These are phyloP conservation scores for Sanghuangporus sanghuang DNA, from an alignment of 1,284 basidiomycete species.

Conservation along the genomic window DNA sequence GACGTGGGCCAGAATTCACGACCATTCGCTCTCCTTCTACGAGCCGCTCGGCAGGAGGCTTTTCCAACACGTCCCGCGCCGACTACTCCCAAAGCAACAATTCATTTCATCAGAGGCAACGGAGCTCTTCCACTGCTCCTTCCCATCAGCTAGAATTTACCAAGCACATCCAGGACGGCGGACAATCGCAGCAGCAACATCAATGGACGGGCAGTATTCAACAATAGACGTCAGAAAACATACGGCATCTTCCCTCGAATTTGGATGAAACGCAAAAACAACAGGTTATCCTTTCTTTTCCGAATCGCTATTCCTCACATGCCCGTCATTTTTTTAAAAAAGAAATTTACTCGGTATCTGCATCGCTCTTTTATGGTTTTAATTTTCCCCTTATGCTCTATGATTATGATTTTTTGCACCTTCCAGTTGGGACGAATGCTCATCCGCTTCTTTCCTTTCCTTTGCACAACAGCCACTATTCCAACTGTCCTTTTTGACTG, in stretches of 20 bases:
- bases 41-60: not conserved
- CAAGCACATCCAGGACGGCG: conserved; percentile 3
- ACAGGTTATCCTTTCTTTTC: not conserved
- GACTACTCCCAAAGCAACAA: not conserved
- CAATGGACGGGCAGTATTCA: conserved; percentile 7
- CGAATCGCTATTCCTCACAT: not conserved
- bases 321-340: not conserved
- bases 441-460: not conserved
- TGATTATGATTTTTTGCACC: not conserved
- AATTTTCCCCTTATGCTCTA: not conserved
- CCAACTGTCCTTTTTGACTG: not conserved
- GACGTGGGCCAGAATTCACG: not conserved
- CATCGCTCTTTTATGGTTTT: not conserved
- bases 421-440: not conserved
- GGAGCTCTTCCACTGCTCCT: not conserved
- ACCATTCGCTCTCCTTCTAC: not conserved
- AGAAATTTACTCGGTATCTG: not conserved
- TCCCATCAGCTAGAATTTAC: conserved; percentile 5
- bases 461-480: not conserved
- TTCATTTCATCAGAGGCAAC: not conserved
- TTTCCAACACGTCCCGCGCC: not conserved
- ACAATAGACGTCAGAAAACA: not conserved
- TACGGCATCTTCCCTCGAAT: not conserved
- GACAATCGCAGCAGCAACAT: conserved; percentile 11
- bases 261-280: conserved; percentile 4